phyloP scores from a whole-genome alignment of 1,139 yeast genomes.

The Suhomyces maxii region DNA sequence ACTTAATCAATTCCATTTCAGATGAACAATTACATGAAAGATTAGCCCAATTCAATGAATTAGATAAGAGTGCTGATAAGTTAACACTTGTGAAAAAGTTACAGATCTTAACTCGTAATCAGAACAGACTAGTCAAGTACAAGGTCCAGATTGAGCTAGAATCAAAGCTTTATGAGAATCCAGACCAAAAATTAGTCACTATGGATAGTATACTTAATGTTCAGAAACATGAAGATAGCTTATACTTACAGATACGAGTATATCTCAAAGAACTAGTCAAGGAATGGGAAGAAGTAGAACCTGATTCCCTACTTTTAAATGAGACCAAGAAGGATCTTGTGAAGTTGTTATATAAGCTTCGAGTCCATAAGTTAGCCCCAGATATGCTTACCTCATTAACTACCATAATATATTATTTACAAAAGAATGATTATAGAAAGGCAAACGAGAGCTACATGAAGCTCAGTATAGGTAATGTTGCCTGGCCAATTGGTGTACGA shows the following conservation, averaged over 20 bases:
- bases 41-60: slow-evolving; percentile 20
- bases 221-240: slow-evolving; percentile 23
- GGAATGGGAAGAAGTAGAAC: slow-evolving; percentile 38
- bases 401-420: slow-evolving; percentile 62
- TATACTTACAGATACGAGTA: slow-evolving; percentile 47
- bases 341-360: slow-evolving; percentile 58
- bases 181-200: slow-evolving; percentile 19
- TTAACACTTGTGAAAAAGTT: slow-evolving; percentile 29
- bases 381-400: slow-evolving; percentile 56
- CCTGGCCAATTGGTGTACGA: slow-evolving; percentile 90
- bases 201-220: slow-evolving; percentile 37
- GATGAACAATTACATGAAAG: slow-evolving; percentile 24
- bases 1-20: slow-evolving; percentile 17
- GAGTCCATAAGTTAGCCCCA: slow-evolving; percentile 44
- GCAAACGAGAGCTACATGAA: slow-evolving; percentile 76
- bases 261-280: slow-evolving; percentile 48
- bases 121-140: slow-evolving; percentile 18
- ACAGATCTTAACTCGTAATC: slow-evolving; percentile 18
- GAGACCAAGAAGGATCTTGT: slow-evolving; percentile 66
- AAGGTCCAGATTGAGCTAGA: slow-evolving; percentile 21
- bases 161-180: slow-evolving; percentile 21
- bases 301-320: slow-evolving; percentile 21
- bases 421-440: slow-evolving; percentile 48
- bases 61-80: slow-evolving; percentile 21
- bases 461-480: slow-evolving; percentile 81